Base-by-base conservation (phyloP, 345 rosid genomes). In the Noccaea bulbosa region DNA sequence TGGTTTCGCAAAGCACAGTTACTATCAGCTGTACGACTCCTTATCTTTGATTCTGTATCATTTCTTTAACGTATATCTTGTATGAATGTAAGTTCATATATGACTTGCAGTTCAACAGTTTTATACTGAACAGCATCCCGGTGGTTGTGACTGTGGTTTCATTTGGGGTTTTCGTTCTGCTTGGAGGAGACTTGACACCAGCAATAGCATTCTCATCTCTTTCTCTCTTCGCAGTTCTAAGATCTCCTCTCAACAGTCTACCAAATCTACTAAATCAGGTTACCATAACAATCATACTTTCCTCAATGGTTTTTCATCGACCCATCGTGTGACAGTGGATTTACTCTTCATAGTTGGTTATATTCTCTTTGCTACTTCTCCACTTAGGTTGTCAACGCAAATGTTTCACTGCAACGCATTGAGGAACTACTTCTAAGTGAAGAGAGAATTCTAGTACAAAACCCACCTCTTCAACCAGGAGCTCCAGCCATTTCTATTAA, bases 191-290 rank as follows among this genome's bases (percentile, higher is more conserved):
- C 73, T 78, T 94, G 77, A 94, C 99, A 41, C 97, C 96, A 48
- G 91, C 96, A 11, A 87, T 87, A 65, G 97, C 99, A 69, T 94
- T 94, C 81, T 85, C 99, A 67, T 94, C 99, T 30, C 95, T 94
- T 41, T 94, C 99, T 66, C 81, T 94, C 40, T 94, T 94, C 64
- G 81, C 96, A 46, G 78, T 94, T 70, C 82, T 94, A 40, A 86
- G 93, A 56, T 74, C 78, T 72, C 97, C 97, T 78, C 79, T 94
- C 67, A 86, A 88, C 71, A 80, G 80, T 86, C 93, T 94, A 75
- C 97, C 97, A 40, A 91, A 87, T 69, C 79, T 89, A 65, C 82
- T 91, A 58, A 89, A 90, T 69, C 95, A 88, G 97, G 96, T 94
- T 55, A 65, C 44, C 40, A 37, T 22, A 12, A n/a, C 51, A 75